phyloP scores from a whole-genome alignment of 2,329 filamentous ascomycete species.

The Bipolaris victoriae region DNA sequence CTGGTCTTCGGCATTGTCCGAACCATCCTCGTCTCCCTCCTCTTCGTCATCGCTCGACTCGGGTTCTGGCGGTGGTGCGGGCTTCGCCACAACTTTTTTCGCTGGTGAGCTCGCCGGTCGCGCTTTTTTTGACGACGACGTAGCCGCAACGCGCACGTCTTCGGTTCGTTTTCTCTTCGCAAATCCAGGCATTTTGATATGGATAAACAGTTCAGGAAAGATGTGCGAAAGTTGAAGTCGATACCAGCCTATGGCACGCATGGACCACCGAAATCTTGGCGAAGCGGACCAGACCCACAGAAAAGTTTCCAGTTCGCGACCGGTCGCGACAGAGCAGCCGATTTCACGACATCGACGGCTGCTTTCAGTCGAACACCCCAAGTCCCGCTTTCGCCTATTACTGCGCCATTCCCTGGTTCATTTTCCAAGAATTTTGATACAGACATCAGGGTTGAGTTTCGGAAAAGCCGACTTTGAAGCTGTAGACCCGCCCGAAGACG shows the following conservation, averaged over 20 bases:
- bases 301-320: constrained; percentile 21
- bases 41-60: constrained; percentile 32
- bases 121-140: constrained; percentile 21
- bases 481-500: constrained; percentile 4
- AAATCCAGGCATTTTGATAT: constrained; percentile 46
- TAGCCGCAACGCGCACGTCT: constrained; percentile 6
- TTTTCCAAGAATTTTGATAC: not conserved
- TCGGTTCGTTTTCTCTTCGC: constrained; percentile 53
- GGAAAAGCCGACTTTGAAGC: not conserved
- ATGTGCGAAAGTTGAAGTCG: constrained; percentile 2
- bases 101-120: constrained; percentile 25
- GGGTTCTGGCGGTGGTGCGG: constrained; percentile 27
- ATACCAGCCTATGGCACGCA: not conserved
- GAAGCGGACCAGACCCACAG: constrained; percentile 15
- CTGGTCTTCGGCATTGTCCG: not conserved
- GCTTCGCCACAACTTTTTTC: constrained; percentile 21
- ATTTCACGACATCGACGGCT: constrained; percentile 3
- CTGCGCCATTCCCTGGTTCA: not conserved
- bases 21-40: not conserved
- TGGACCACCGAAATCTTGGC: constrained; percentile 19
- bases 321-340: constrained; percentile 9
- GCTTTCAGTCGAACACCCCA: not conserved
- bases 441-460: not conserved
- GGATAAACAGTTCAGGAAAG: constrained; percentile 2
- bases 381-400: not conserved